A percentile compares a stretch with the other conserved stretches of the same genome.
Conservation (phyloP, 345 rosid genomes). For the Boechera divaricarpa region DNA sequence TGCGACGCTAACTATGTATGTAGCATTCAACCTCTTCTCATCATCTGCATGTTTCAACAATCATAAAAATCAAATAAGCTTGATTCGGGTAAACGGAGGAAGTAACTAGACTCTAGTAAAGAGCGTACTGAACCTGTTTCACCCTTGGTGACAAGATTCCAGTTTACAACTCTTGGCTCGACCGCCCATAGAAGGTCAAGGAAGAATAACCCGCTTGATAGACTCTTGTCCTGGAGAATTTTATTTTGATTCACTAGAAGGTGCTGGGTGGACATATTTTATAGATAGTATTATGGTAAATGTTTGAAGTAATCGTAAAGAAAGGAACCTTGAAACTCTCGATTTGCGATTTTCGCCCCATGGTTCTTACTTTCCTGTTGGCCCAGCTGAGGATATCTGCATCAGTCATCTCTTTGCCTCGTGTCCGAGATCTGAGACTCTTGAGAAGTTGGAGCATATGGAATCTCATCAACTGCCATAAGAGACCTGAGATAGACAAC, state of each 20-base stretch:
- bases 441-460: conserved; percentile 90
- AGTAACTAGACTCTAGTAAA: background rate
- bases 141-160: conserved; percentile 97
- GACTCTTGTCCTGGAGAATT: conserved; percentile 72
- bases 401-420: conserved; percentile 81
- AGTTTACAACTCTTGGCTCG: conserved; percentile 95
- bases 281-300: background rate
- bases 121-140: conserved; percentile 65
- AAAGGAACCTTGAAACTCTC: conserved; percentile 78
- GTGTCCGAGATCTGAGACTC: conserved; percentile 76
- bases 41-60: conserved; percentile 57
- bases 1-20: conserved; percentile 92
- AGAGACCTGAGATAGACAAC: conserved; percentile 67
- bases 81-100: background rate
- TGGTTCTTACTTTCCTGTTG: conserved; percentile 64
- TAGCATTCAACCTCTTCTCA: conserved; percentile 92
- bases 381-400: conserved; percentile 83
- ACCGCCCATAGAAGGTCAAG: conserved; percentile 87
- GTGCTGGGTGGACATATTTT: background rate
- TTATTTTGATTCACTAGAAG: conserved; percentile 2
- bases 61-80: background rate
- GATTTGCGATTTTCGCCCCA: conserved; percentile 65
- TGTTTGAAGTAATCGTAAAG: conserved; percentile 18
- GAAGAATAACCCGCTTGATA: conserved; percentile 82
- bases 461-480: conserved; percentile 94